Evolutionary conservation across 2,329 filamentous ascomycete genomes (phyloP), one percentile per base, ranked within the genome.

Genomic region (Trichoderma sp.): DNA sequence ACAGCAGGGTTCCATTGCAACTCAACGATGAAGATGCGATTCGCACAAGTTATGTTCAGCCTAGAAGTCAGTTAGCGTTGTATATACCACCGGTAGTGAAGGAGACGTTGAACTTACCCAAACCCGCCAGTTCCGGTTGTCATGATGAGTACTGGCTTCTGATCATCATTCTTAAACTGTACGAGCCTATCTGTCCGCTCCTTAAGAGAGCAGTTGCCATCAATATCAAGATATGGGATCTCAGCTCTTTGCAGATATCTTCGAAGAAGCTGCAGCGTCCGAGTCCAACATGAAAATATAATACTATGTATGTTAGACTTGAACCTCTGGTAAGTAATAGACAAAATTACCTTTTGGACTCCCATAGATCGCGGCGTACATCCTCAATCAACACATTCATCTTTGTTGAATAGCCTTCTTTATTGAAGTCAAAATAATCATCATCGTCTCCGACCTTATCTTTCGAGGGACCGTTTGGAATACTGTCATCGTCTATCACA

Each of bases 1-100:
- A 88, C 85, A 2, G 84, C 86, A 0, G 88, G 88, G 53, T 90
- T 90, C 88, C 88, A 90, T 31, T 90, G 89, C 0, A 87, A 85
- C 67, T 90, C 89, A 0, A 89, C 80, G 3, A 90, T 85, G 75
- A 87, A 88, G 0, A 90, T 84, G 0, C 85, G 83, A 60, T 86
- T 88, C 0, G 88, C 88, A 0, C 82, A 83, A 0, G 86, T 85
- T 3, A 90, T 81, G n/a, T 89, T 89, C 0, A 89, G 75, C 11
- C 87, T 87, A 5, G 50, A 14, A 27, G 2, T 21, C 12, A 5
- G n/a, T 72, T 29, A 72, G 27, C 6, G 3, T 33, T 24, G 7
- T 35, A 45, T 45, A 45, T n/a, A n/a, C 3, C 3, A 12, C 18
- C 27, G 9, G 3, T 1, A 24, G 2, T 24, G 50, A n/a, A 33